A percentile compares a stretch with the other conserved stretches of the same genome.
phyloP scores from a whole-genome alignment of 257 asterid genomes.

The Lycium barbarum region DNA sequence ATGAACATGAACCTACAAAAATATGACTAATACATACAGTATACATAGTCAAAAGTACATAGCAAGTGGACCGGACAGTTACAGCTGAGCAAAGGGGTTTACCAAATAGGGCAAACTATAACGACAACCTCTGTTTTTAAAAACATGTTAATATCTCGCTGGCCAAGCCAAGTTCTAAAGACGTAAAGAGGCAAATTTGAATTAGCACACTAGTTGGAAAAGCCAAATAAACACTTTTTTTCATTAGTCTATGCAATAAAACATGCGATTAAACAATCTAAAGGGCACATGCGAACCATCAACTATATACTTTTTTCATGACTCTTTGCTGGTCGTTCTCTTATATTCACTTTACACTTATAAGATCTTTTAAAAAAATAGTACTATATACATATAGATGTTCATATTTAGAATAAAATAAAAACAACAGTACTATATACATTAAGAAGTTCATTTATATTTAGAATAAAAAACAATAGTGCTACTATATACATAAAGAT shows the following conservation, averaged over 20 bases:
- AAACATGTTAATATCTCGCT: neutral
- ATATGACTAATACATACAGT: neutral
- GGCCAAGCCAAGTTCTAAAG: neutral
- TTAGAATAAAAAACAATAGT: neutral
- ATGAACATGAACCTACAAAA: neutral
- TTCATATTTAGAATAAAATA: too few species aligned
- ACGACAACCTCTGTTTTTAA: neutral
- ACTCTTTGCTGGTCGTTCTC: neutral
- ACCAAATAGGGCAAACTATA: neutral
- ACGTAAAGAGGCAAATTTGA: neutral
- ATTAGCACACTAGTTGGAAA: neutral
- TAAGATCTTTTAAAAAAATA: neutral
- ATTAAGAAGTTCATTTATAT: neutral
- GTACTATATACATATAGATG: neutral
- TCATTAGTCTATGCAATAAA: neutral
- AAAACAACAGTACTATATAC: neutral
- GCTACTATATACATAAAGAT: neutral
- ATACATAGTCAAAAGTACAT: neutral
- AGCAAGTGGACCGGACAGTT: neutral
- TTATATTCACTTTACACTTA: constrained; percentile 1
- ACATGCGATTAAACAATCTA: neutral
- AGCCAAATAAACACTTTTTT: neutral
- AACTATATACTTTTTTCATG: neutral
- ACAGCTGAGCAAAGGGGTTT: neutral
- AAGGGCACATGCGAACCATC: neutral